Conservation (phyloP, 768 basidiomycete species). For the Xanthoconium stramineum region DNA sequence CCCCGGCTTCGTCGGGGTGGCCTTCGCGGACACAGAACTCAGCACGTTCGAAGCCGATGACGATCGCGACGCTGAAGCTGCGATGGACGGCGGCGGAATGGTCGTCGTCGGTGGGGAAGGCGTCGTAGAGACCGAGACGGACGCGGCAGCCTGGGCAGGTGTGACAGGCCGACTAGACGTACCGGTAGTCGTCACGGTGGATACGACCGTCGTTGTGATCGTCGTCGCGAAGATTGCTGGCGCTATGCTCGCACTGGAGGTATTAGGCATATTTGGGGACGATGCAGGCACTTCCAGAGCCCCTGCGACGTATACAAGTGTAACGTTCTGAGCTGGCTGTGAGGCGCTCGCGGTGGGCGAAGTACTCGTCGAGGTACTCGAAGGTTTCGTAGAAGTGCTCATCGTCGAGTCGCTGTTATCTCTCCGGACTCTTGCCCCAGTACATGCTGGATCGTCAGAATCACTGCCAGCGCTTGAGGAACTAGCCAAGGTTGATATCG, state of each 20-base stretch:
- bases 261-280: neutral
- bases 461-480: constrained; percentile 22
- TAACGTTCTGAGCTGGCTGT: constrained; percentile 37
- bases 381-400: constrained; percentile 6
- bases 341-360: constrained; percentile 7
- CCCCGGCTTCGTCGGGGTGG: neutral
- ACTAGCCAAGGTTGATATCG: constrained; percentile 42
- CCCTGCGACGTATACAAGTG: constrained; percentile 49
- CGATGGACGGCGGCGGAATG: neutral
- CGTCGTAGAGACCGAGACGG: constrained; percentile 4
- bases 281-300: constrained; percentile 28
- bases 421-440: constrained; percentile 15
- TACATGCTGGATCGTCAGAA: constrained; percentile 1
- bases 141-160: constrained; percentile 16
- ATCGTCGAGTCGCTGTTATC: constrained; percentile 5
- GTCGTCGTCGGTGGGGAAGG: constrained; percentile 1
- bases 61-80: constrained; percentile 1
- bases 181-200: constrained; percentile 6
- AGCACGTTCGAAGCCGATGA: neutral
- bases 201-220: constrained; percentile 25
- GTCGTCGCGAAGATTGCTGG: constrained; percentile 18
- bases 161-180: constrained; percentile 2
- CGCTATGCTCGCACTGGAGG: neutral
- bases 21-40: neutral
- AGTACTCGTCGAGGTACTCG: constrained; percentile 17